A percentile compares a stretch with the other conserved stretches of the same genome.
Evolutionary conservation across 1,284 basidiomycete genomes (phyloP).

Genomic region (Heterobasidion irregulare): DNA sequence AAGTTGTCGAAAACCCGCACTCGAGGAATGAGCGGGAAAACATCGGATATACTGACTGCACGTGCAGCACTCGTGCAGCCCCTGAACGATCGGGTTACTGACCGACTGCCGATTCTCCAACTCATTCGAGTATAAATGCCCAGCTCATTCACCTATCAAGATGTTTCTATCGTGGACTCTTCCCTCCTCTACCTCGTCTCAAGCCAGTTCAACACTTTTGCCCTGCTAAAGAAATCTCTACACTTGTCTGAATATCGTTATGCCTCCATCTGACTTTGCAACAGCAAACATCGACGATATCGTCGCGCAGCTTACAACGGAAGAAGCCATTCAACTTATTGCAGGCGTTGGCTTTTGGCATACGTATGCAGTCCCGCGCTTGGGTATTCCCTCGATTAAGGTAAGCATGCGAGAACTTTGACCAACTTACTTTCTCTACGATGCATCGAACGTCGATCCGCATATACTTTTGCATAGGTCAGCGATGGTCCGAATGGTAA

Average conservation of each 20-base stretch:
- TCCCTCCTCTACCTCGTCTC: no score
- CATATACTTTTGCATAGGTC: slow-evolving; percentile 31
- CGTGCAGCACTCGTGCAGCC: background rate
- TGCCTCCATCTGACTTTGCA: slow-evolving; percentile 64
- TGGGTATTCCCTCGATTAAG: slow-evolving; percentile 67
- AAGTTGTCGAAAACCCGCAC: no score
- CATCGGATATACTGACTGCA: background rate
- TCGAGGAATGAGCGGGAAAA: slow-evolving; percentile 3
- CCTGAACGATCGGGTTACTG: background rate
- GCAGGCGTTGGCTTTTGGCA: slow-evolving; percentile 75
- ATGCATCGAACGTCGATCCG: background rate
- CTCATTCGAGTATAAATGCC: background rate
- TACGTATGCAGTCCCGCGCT: slow-evolving; percentile 53
- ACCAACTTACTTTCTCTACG: background rate
- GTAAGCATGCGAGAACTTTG: slow-evolving; percentile 21
- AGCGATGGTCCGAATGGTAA: slow-evolving; percentile 69
- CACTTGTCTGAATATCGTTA: slow-evolving; percentile 15
- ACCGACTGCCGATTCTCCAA: background rate
- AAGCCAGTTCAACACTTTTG: no score
- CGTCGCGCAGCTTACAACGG: slow-evolving; percentile 56
- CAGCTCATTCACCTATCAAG: background rate
- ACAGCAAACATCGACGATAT: slow-evolving; percentile 51
- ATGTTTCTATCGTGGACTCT: background rate
- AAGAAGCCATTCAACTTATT: slow-evolving; percentile 63
- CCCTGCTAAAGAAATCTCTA: no score